Evolutionary conservation across 768 basidiomycete species (phyloP).

Genomic region (Phanerochaete sordida): DNA sequence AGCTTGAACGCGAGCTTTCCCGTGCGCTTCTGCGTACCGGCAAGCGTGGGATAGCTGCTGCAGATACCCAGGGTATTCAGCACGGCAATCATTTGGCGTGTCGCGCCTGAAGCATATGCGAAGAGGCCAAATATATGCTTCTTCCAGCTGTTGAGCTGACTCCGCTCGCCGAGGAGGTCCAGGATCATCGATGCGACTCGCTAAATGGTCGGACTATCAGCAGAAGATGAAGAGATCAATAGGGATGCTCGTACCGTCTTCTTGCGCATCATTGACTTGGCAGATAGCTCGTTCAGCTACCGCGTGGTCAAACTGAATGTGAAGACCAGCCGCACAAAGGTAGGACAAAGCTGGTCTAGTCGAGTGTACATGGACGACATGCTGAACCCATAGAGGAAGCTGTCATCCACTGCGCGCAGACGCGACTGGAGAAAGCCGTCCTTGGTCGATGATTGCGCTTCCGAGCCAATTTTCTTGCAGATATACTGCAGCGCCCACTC

Average conservation of each 20-base stretch:
- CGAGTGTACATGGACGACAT: no score
- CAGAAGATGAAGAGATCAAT: background rate
- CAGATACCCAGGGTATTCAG: background rate
- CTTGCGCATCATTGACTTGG: background rate
- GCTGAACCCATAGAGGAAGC: conserved; percentile 3
- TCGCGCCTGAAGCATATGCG: background rate
- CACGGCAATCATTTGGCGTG: background rate
- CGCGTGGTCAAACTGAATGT: background rate
- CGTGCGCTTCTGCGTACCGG: no score
- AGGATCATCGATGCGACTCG: background rate
- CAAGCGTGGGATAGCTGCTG: background rate
- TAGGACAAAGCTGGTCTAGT: no score
- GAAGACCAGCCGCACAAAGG: no score
- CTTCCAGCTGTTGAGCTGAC: conserved; percentile 8
- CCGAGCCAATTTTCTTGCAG: background rate
- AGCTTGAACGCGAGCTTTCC: no score
- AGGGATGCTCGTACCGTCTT: conserved; percentile 3
- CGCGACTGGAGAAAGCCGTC: conserved; percentile 5
- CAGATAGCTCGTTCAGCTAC: background rate
- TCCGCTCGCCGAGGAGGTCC: conserved; percentile 7
- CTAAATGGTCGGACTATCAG: background rate
- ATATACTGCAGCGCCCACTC: conserved; percentile 1
- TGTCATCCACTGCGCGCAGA: background rate
- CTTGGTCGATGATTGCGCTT: background rate
- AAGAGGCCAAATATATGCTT: background rate